These are phyloP conservation scores for Syzygium malaccense DNA, from an alignment of 441 rosid genomes.

Conservation along the genomic window DNA sequence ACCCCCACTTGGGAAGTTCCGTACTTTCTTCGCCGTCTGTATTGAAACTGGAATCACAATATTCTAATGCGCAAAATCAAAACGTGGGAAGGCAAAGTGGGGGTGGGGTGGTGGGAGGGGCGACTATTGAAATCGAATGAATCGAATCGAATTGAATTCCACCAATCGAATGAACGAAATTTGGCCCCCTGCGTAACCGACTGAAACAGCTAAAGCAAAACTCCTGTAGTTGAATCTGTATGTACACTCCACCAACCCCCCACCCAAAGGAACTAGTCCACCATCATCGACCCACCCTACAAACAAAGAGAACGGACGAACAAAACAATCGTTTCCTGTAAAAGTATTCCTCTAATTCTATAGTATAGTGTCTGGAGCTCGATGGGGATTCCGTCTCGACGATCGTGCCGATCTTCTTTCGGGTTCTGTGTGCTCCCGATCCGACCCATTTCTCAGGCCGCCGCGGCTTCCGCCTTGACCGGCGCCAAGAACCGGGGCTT, in stretches of 20 bases:
- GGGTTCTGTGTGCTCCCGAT: not conserved
- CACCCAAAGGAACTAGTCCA: not conserved
- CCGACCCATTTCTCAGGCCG: not conserved
- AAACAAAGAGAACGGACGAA: not conserved
- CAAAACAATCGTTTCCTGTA: not conserved
- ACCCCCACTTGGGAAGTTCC: not conserved
- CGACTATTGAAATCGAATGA: not conserved
- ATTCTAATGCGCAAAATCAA: not conserved
- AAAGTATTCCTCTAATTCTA: not conserved
- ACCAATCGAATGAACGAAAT: not conserved
- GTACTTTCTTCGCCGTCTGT: not conserved
- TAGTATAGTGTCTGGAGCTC: not conserved
- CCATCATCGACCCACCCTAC: too few relatives aligned
- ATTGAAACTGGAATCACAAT: not conserved
- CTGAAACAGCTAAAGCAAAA: not conserved
- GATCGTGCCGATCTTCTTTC: not conserved
- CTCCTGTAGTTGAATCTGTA: not conserved
- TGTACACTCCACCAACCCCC: not conserved
- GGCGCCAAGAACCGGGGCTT: constrained; percentile 1
- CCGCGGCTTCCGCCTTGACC: constrained; percentile 1
- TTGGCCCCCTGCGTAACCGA: not conserved
- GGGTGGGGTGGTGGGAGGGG: not conserved
- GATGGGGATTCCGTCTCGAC: not conserved
- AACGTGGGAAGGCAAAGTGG: not conserved
- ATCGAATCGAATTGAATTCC: not conserved